Evolutionary conservation across 139 green algal species (phyloP).

Genomic region (Zygnema circumcarinatum): DNA sequence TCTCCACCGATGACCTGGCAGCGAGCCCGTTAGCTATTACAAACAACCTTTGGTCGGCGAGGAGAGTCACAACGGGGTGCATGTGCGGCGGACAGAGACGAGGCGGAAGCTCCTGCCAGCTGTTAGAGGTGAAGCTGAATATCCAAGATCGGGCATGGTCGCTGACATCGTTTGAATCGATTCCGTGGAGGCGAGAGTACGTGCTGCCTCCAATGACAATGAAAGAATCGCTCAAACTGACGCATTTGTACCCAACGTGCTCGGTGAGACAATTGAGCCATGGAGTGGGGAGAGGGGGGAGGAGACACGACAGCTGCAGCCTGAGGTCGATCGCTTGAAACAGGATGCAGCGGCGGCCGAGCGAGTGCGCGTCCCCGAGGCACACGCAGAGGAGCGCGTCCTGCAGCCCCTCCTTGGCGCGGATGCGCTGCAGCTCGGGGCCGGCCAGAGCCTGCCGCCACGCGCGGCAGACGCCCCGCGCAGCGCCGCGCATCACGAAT

Average conservation of each 20-base stretch:
- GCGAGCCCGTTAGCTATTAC: not conserved
- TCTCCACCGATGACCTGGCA: not conserved
- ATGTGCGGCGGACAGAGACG: not conserved
- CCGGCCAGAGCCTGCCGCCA: not conserved
- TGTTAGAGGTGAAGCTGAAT: not conserved
- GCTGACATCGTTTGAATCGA: not conserved
- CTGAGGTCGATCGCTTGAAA: not conserved
- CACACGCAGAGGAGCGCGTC: slow-evolving; percentile 1
- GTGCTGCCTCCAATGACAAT: not conserved
- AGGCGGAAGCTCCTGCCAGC: not conserved
- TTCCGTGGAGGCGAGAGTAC: not conserved
- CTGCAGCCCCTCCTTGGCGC: not conserved
- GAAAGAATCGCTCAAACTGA: not conserved
- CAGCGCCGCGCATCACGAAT: not conserved
- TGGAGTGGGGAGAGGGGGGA: not conserved
- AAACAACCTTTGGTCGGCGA: not conserved
- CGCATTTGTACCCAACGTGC: not conserved
- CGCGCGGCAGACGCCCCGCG: not conserved
- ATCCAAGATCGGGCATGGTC: not conserved
- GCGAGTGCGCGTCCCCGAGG: not conserved
- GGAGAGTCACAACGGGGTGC: not conserved
- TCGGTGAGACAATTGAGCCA: not conserved
- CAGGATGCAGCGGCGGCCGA: not conserved
- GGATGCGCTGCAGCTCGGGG: not conserved
- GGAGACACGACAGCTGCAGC: not conserved